Conservation (phyloP, 768 basidiomycete genomes). For the Cystoderma amianthinum region DNA sequence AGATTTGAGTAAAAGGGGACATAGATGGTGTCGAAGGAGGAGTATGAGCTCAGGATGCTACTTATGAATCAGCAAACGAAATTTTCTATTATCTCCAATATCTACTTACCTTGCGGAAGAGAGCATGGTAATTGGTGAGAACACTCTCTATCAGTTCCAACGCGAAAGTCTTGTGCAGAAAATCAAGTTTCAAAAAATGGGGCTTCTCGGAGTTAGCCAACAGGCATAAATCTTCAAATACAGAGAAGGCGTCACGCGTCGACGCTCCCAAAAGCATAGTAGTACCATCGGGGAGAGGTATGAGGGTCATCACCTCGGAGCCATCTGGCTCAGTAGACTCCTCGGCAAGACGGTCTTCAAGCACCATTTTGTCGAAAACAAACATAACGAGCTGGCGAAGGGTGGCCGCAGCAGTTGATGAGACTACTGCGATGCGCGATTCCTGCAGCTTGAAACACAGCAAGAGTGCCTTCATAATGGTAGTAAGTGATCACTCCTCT, state of each 20-base stretch:
- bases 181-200: slow-evolving; percentile 73
- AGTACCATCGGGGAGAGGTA: slow-evolving; percentile 62
- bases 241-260: slow-evolving; percentile 76
- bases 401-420: slow-evolving; percentile 94
- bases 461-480: slow-evolving; percentile 63
- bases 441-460: slow-evolving; percentile 95
- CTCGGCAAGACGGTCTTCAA: slow-evolving; percentile 50
- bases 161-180: slow-evolving; percentile 88
- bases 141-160: slow-evolving; percentile 97
- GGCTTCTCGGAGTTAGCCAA: slow-evolving; percentile 80
- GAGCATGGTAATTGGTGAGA: slow-evolving; percentile 83
- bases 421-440: slow-evolving; percentile 92
- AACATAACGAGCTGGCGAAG: slow-evolving; percentile 97
- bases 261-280: slow-evolving; percentile 63
- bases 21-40: slow-evolving; percentile 85
- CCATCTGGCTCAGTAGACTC: slow-evolving; percentile 23
- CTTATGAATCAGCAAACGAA: slow-evolving; percentile 6
- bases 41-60: slow-evolving; percentile 81
- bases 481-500: background rate
- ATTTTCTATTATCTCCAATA: background rate
- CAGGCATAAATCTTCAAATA: slow-evolving; percentile 91
- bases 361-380: slow-evolving; percentile 89
- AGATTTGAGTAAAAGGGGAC: slow-evolving; percentile 81
- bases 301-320: slow-evolving; percentile 26
- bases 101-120: slow-evolving; percentile 66